Base-by-base conservation (phyloP, 768 basidiomycete genomes). In the Boletellus sp. region DNA sequence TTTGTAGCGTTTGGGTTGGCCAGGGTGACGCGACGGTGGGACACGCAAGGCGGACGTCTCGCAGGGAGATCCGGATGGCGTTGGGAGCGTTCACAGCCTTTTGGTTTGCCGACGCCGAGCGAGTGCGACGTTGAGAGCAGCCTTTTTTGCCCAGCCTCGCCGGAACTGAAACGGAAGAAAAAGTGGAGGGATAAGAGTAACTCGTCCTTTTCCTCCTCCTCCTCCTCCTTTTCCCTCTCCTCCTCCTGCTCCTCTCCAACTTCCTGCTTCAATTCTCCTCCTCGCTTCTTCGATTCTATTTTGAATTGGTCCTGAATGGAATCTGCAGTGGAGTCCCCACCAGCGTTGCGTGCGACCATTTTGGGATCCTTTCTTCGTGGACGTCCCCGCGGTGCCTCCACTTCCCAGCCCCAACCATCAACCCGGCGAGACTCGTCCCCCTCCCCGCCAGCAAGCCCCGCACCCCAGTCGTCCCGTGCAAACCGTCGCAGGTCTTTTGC, bases 361-460 rank as follows among this genome's bases (percentile, higher is more conserved):
- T 76, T 90, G 41, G 81, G 85, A 51, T 83, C 82, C 45, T 81
- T 88, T 66, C 74, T 90, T 52, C 81, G 86, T 51, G 80, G 79
- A 40, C 73, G 86, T 53, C 85, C 84, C 16, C 76, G 85, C 58
- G 85, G 84, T 64, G 72, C 78, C 39, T 85, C 84, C 28, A 77
- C 82, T 66, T 82, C 83, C 19, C 79, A 82, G 38, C 51, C 53
- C 49, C 60, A 57, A 40, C 40, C 35, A 32, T 13, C 48, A 37
- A 23, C 37, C 9, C 64, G 62, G 33, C 64, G 53, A 50, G 70
- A 70, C 49, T 63, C 62, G 22, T 65, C 70, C 69, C 70, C 78
- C 6, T 78, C 80, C 0, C 75, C 76, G 0, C 70, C 73, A 2
- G 69, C 73, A 22, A 69, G 72, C 0, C 72, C 75, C 16, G 66